phyloP scores from a whole-genome alignment of 768 basidiomycete species.

The Tricholoma sp. region DNA sequence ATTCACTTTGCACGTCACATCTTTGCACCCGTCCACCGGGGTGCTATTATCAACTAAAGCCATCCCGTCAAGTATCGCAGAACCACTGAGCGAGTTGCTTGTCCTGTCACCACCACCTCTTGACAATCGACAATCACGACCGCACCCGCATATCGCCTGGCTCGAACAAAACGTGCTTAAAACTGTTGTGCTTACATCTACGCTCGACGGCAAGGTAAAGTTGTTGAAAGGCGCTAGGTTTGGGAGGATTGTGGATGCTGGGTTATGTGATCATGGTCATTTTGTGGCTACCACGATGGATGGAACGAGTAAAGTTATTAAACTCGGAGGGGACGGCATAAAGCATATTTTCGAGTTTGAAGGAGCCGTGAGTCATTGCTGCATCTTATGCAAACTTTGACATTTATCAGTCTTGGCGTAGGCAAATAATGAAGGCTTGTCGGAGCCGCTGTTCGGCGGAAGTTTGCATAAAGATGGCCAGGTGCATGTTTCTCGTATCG shows the following conservation, averaged over 20 bases:
- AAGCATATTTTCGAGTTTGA: constrained; percentile 50
- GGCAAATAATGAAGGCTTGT: constrained; percentile 26
- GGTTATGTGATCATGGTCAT: constrained; percentile 48
- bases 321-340: constrained; percentile 38
- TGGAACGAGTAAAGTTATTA: constrained; percentile 53
- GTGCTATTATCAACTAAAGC: constrained; percentile 41
- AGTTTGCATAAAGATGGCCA: constrained; percentile 43
- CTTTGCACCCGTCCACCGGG: constrained; percentile 52
- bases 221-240: constrained; percentile 41
- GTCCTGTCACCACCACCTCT: constrained; percentile 16
- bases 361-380: constrained; percentile 40
- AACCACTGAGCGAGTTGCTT: constrained; percentile 26
- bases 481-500: constrained; percentile 52
- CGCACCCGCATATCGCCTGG: constrained; percentile 41
- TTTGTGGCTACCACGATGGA: constrained; percentile 55
- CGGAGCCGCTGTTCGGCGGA: constrained; percentile 54
- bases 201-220: constrained; percentile 43
- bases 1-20: constrained; percentile 63
- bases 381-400: constrained; percentile 4
- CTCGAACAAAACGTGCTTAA: constrained; percentile 47
- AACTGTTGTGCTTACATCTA: constrained; percentile 45
- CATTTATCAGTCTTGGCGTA: background rate
- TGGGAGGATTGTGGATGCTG: constrained; percentile 54
- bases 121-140: background rate
- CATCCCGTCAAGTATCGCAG: constrained; percentile 46